Evolutionary conservation across 352 stramenopile genomes (phyloP), one percentile per base, ranked within the genome.

Genomic region (Phytophthora agathidicida): DNA sequence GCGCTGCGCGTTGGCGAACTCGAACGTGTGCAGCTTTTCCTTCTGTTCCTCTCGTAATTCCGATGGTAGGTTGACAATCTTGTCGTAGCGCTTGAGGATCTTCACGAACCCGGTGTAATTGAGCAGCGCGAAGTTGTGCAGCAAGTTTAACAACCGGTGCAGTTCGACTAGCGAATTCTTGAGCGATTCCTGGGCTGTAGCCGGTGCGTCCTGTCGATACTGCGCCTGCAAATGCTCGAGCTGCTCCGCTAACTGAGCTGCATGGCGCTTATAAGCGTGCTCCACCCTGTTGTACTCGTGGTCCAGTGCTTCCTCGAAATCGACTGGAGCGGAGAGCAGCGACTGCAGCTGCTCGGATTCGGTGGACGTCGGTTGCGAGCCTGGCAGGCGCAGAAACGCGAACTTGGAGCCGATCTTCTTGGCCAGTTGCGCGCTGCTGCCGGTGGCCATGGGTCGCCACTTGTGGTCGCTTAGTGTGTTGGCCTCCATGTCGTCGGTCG

Each of bases 71-170:
- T 83, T 80, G 11, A 47, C 42, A 32, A 72, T 59, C 28, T 71
- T 75, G 70, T 98, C 95, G 68, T 98, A 91, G 51, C 98, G 98
- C 68, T 99, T 99, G 24, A 98, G 65, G 60, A 99, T 98, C 71
- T 99, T 99, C 17, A 99, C 83, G 66, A 99, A 98, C 11, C 89
- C 97, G 0, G 96, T 99, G 73, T 98, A 99, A 62, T 99, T 99
- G 48, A 99, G 85, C 57, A 99, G 91, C 23, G 93, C 85, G 80
- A 97, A 99, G 71, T 99, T 99, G 28, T 96, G 77, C 45, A 99
- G 79, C 28, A 98, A 73, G 58, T 98, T 98, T 19, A 96, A 65
- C 37, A 94, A 80, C 3, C 95, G 88, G 71, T 98, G 93, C 32
- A 98, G 77, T 68, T 98, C 94, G n/a, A 91, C 83, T 23, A 98